A percentile compares a stretch with the other conserved stretches of the same genome.
Conservation (phyloP, 768 basidiomycete genomes). For the Podaxis sp. region DNA sequence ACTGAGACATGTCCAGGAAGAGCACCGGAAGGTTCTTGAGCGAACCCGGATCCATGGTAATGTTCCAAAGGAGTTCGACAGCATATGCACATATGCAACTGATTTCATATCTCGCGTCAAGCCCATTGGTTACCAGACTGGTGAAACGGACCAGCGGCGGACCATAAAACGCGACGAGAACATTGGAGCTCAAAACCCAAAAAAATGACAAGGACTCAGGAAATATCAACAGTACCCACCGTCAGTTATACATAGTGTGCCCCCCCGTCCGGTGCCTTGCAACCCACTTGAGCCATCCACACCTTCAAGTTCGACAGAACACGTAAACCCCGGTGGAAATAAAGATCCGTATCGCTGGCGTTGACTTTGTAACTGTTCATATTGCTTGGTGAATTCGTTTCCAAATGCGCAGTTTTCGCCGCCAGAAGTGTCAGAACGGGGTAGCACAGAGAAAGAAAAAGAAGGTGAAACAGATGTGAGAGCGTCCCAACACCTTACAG, state of each 20-base stretch:
- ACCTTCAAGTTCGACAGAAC: conserved; percentile 58
- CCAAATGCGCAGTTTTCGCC: not conserved
- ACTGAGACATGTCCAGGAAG: not conserved
- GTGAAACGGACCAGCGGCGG: not conserved
- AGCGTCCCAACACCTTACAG: conserved; percentile 50
- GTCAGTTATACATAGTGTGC: conserved; percentile 58
- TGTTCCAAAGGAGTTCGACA: not conserved
- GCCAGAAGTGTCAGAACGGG: not conserved
- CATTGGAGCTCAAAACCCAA: not conserved
- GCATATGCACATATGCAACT: not conserved
- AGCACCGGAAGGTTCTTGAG: not conserved
- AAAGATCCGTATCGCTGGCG: not conserved
- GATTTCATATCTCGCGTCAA: not conserved
- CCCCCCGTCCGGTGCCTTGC: conserved; percentile 49
- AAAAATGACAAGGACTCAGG: not conserved
- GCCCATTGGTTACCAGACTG: not conserved
- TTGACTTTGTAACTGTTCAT: not conserved
- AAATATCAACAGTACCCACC: conserved; percentile 30
- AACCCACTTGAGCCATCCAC: conserved; percentile 58
- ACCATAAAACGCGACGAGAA: not conserved
- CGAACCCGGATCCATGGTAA: conserved; percentile 6
- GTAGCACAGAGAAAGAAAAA: conserved; percentile 16
- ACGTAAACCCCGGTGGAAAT: conserved; percentile 54
- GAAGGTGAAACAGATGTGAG: conserved; percentile 20
- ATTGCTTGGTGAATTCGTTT: not conserved